phyloP scores from a whole-genome alignment of 129 eudicot species.

The Flaveria ramosissima region DNA sequence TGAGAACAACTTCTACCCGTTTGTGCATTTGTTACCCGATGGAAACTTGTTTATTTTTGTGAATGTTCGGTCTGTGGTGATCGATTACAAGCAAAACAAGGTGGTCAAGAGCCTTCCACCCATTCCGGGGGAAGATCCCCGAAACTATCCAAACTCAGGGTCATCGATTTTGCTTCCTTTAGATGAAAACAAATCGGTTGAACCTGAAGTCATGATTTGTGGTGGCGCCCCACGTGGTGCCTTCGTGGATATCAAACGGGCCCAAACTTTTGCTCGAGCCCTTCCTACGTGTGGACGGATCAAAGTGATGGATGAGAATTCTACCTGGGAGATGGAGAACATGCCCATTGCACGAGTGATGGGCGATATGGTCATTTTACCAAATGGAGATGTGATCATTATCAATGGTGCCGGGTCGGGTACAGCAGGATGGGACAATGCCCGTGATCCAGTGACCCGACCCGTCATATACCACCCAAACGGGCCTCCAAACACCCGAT shows the following conservation, averaged over 20 bases:
- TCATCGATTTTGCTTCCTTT: slow-evolving; percentile 70
- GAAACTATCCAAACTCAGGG: slow-evolving; percentile 81
- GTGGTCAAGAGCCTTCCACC: slow-evolving; percentile 55
- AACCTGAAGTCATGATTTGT: slow-evolving; percentile 64
- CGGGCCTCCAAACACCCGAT: slow-evolving; percentile 22
- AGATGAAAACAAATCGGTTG: slow-evolving; percentile 50
- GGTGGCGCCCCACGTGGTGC: slow-evolving; percentile 68
- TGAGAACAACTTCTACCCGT: slow-evolving; percentile 78
- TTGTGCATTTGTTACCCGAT: slow-evolving; percentile 73
- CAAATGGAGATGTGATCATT: slow-evolving; percentile 55
- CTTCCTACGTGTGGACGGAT: slow-evolving; percentile 54
- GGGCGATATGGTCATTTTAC: slow-evolving; percentile 86
- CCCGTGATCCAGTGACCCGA: slow-evolving; percentile 53
- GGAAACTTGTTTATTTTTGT: slow-evolving; percentile 79
- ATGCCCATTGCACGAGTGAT: slow-evolving; percentile 79
- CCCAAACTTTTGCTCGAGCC: slow-evolving; percentile 39
- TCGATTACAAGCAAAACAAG: slow-evolving; percentile 50
- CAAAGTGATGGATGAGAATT: slow-evolving; percentile 39
- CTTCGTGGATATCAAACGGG: slow-evolving; percentile 23
- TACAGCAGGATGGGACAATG: slow-evolving; percentile 73
- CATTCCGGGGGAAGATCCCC: slow-evolving; percentile 54
- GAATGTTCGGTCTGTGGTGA: slow-evolving; percentile 50
- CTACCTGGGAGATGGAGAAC: slow-evolving; percentile 60
- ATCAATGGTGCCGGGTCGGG: slow-evolving; percentile 77
- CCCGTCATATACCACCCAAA: slow-evolving; percentile 64